Evolutionary conservation across 768 basidiomycete species (phyloP).

Genomic region (Dioszegia crocea): DNA sequence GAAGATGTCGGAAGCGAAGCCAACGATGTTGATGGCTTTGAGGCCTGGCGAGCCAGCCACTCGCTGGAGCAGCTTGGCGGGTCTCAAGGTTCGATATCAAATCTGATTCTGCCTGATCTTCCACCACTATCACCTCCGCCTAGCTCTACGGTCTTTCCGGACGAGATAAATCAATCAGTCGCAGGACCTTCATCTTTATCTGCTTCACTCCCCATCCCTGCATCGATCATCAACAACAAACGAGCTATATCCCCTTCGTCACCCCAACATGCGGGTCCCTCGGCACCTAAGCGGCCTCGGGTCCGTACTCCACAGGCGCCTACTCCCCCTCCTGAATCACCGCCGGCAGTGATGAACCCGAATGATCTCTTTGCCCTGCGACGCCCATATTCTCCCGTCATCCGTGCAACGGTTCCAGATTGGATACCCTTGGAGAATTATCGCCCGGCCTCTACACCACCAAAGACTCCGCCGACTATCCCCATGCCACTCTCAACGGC

Average conservation of each 20-base stretch:
- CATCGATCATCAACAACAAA: neutral
- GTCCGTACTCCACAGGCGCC: neutral
- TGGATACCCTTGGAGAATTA: slow-evolving; percentile 39
- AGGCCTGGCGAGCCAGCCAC: slow-evolving; percentile 31
- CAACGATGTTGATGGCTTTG: slow-evolving; percentile 16
- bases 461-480: slow-evolving; percentile 15
- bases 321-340: slow-evolving; percentile 8
- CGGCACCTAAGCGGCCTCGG: slow-evolving; percentile 2
- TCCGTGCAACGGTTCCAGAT: slow-evolving; percentile 6
- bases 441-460: slow-evolving; percentile 15
- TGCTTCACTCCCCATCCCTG: neutral
- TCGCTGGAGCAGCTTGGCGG: slow-evolving; percentile 33
- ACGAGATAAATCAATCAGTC: slow-evolving; percentile 11
- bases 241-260: neutral
- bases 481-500: slow-evolving; percentile 36
- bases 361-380: neutral
- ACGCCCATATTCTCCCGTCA: neutral
- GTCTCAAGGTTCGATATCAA: slow-evolving; percentile 9
- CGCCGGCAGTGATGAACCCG: neutral
- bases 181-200: neutral
- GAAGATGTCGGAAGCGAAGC: slow-evolving; percentile 14
- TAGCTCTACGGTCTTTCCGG: slow-evolving; percentile 32
- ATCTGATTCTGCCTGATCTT: slow-evolving; percentile 22
- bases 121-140: slow-evolving; percentile 35
- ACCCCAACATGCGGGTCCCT: neutral